Evolutionary conservation across 2,329 filamentous ascomycete species (phyloP).

Genomic region (Leptographium wingfieldii): DNA sequence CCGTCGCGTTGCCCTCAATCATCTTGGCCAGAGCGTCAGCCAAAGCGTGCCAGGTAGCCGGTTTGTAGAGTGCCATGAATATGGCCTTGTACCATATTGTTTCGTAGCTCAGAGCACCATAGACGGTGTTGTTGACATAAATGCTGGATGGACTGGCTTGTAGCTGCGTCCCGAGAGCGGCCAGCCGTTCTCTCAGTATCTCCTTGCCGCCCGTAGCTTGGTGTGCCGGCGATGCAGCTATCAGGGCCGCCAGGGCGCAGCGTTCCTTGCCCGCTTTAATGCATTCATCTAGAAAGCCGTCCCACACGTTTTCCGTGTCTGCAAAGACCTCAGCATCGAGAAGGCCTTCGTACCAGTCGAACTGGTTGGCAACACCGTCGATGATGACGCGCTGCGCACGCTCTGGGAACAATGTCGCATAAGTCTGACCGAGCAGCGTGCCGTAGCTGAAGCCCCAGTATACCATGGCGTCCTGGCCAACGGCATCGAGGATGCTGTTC

Average conservation of each 20-base stretch:
- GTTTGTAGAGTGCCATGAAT: neutral
- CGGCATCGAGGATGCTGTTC: neutral
- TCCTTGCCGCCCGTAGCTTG: neutral
- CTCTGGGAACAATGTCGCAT: neutral
- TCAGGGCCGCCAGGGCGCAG: neutral
- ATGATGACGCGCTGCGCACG: neutral
- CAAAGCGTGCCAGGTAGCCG: neutral
- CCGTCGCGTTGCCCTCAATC: neutral
- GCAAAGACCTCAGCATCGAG: neutral
- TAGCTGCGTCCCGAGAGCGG: neutral
- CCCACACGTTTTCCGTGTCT: neutral
- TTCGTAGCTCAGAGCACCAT: neutral
- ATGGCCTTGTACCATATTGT: neutral
- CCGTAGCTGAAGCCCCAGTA: slow-evolving; percentile 1
- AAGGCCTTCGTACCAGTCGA: neutral
- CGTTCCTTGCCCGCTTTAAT: neutral
- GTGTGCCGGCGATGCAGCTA: neutral
- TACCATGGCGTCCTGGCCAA: neutral
- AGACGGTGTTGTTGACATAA: neutral
- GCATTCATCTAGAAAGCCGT: neutral
- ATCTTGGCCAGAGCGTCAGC: neutral
- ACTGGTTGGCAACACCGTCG: neutral
- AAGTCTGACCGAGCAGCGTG: neutral
- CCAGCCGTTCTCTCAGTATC: neutral
- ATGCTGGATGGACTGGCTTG: neutral